Conservation (phyloP, 2,329 filamentous ascomycete species). For the Neurospora crassa region DNA sequence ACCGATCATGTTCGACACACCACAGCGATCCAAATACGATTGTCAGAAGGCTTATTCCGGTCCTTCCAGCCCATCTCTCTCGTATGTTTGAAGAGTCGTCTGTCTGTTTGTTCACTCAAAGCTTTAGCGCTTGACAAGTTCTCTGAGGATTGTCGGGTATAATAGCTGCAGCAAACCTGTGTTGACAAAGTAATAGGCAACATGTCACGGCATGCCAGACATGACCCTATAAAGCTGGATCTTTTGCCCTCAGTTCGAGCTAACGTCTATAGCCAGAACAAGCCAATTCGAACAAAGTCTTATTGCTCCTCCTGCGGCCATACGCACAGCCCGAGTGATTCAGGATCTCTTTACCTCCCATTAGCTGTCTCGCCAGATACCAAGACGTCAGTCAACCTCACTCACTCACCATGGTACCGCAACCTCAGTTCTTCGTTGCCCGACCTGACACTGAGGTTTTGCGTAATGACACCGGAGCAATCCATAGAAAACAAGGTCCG, state of each 20-base stretch:
- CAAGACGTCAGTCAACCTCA: neutral
- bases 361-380: neutral
- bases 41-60: neutral
- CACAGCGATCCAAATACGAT: neutral
- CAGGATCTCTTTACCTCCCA: neutral
- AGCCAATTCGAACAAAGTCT: neutral
- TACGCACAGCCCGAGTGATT: neutral
- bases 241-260: neutral
- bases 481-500: conserved; percentile 19
- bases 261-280: neutral
- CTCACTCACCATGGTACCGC: conserved; percentile 14
- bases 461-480: conserved; percentile 18
- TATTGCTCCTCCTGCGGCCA: neutral
- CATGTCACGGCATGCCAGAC: neutral
- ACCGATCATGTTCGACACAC: neutral
- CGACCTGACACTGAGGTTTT: conserved; percentile 26
- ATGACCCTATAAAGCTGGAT: neutral
- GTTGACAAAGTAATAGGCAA: neutral
- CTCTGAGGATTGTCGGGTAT: neutral
- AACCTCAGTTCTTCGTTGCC: conserved; percentile 33
- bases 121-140: neutral
- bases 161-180: neutral
- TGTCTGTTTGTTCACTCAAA: neutral
- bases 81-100: neutral
- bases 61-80: neutral